These are phyloP conservation scores for Rubia balearica DNA, from an alignment of 305 asterid species.

Conservation along the genomic window DNA sequence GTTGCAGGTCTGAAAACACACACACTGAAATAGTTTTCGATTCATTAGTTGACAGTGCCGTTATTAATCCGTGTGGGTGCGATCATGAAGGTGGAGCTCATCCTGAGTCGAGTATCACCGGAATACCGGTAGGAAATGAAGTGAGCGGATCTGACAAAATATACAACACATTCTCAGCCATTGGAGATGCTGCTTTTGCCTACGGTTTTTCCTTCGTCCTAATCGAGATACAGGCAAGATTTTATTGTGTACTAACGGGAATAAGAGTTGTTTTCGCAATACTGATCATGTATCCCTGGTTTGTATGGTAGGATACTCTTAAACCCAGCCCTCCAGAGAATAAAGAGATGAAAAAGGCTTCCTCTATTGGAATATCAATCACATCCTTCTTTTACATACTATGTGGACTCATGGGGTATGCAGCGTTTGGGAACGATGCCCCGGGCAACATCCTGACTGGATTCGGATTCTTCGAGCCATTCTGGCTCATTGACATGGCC, in stretches of 20 bases:
- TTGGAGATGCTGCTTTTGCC: conserved; percentile 26
- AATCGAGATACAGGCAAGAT: conserved; percentile 24
- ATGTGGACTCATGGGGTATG: conserved; percentile 50
- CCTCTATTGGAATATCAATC: conserved; percentile 16
- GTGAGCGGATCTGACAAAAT: conserved; percentile 25
- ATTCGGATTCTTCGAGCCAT: conserved; percentile 64
- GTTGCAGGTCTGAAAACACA: conserved; percentile 27
- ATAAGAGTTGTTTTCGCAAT: neutral
- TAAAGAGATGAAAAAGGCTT: conserved; percentile 38
- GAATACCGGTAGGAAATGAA: conserved; percentile 14
- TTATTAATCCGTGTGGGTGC: neutral
- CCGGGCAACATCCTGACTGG: conserved; percentile 63
- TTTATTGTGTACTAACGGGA: neutral
- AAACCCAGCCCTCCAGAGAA: conserved; percentile 40
- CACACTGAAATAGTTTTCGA: neutral
- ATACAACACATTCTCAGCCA: conserved; percentile 30
- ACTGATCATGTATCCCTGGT: neutral
- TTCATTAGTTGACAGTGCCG: neutral
- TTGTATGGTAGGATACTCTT: conserved; percentile 34
- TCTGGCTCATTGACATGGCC: conserved; percentile 58
- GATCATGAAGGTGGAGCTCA: conserved; percentile 16
- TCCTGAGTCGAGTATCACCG: conserved; percentile 18
- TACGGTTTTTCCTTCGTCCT: conserved; percentile 23
- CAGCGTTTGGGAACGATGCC: conserved; percentile 51
- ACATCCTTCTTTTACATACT: conserved; percentile 45